Base-by-base conservation (phyloP, 495 filamentous ascomycete genomes). In the Amphirosellinia nigrospora region DNA sequence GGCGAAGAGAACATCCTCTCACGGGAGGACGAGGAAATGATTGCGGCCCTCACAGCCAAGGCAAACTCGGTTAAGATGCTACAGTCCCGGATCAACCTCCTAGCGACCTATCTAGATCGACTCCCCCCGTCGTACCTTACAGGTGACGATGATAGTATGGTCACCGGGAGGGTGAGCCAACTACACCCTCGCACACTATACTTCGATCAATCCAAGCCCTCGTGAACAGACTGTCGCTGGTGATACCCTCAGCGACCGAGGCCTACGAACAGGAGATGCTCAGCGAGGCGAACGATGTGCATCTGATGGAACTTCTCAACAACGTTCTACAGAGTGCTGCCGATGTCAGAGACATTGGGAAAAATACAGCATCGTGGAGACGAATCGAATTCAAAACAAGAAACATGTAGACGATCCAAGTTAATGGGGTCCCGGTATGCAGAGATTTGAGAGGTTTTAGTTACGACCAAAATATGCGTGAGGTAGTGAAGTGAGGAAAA, bases 51-150 rank as follows among this genome's bases (percentile, higher is more conserved):
- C 36, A 93, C 90, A 16, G 92, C 94, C 59, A 97, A 97, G 72
- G 85, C 89, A 46, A 99, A 98, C 79, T 94, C 96, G 32, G 89
- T 97, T 74, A 92, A 91, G 79, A 97, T 97, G 88, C 87, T 98
- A 63, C 90, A 94, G 75, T 88, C 91, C 19, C 91, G 96, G 55
- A 90, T 99, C 76, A 85, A 87, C 16, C 88, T 98, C 68, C 87
- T 98, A 65, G 91, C 89, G 71, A 86, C 87, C 43, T 98, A 98
- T 78, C 87, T 99, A 59, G 81, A 90, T 63, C 88, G 86, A 48
- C 86, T 96, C 6, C 92, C 93, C 6, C 83, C 88, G 0, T 87
- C 86, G 28, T 87, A 90, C 72, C 81, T 89, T 28, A 81, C 82
- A 16, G 82, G 79, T 34, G 78, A 80, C 55, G 72, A 74, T 30